Base-by-base conservation (phyloP, 306 rosid species). In the Purshia tridentata region DNA sequence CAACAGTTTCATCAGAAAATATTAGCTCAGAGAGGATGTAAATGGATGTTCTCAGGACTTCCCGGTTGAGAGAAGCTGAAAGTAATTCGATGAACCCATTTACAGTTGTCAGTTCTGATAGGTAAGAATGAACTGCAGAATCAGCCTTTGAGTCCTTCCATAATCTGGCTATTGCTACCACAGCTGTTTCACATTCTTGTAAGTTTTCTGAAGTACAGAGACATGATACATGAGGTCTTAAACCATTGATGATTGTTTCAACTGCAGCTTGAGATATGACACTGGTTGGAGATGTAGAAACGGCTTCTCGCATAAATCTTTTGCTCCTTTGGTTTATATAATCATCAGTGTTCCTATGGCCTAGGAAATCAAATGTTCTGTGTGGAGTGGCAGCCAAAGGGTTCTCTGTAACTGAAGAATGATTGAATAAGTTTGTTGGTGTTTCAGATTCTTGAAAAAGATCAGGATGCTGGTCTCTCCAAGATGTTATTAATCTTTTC, bases 401-500 rank as follows among this genome's bases (percentile, higher is more conserved):
- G 15, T 60, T 77, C 66, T 80, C 91, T 75, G 85, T 84, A 40
- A 64, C 40, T 1, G 86, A 78, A 23, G 88, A 81, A 73, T 84
- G 78, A 77, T 81, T 58, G 8, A 84, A 74, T 65, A 89, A 81
- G 67, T 77, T 71, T 68, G 56, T 78, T n/a, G 83, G 84, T 54
- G 96, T 83, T 76, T 88, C 88, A 0, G 74, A 84, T 58, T 93
- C 98, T 41, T 88, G 91, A 77, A 87, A 86, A 40, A 86, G 78
- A 58, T 89, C 91, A 70, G 96, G 96, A 81, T 89, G 83, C 49
- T 88, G 88, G 72, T 94, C 96, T 84, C 78, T 87, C 97, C 98
- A 94, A n/a, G 97, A 89, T 68, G 89, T 81, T 59, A 89, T 91
- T 71, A 94, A 78, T 85, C 97, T 91, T 88, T 89, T 94, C 85